These are phyloP conservation scores for Boletus reticulatus DNA, from an alignment of 768 basidiomycete species.

Conservation along the genomic window DNA sequence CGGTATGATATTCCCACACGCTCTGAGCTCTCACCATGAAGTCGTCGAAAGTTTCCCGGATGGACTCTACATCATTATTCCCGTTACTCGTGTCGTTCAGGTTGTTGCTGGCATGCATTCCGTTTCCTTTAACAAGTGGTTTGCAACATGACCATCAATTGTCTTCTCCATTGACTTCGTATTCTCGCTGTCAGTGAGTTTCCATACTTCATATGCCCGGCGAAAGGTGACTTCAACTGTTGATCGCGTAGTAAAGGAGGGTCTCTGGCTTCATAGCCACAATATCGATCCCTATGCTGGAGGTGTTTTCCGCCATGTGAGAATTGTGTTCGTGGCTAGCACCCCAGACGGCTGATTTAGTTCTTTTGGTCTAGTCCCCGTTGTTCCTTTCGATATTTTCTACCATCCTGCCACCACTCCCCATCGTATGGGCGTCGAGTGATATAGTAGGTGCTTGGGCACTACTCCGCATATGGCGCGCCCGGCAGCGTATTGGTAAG, in stretches of 20 bases:
- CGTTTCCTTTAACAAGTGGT: conserved; percentile 38
- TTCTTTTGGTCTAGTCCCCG: conserved; percentile 58
- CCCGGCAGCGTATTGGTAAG: conserved; percentile 49
- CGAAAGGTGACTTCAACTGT: conserved; percentile 1
- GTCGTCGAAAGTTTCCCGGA: neutral
- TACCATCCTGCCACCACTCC: conserved; percentile 58
- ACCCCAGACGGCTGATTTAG: neutral
- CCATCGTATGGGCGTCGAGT: conserved; percentile 65
- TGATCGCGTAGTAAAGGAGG: conserved; percentile 72
- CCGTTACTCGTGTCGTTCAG: conserved; percentile 32
- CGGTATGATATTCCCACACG: too few relatives aligned
- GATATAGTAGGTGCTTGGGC: conserved; percentile 72
- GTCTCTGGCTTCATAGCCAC: conserved; percentile 74
- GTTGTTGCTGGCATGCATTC: conserved; percentile 50
- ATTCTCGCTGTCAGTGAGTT: conserved; percentile 61
- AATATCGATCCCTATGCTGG: conserved; percentile 88
- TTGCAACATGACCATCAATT: conserved; percentile 74
- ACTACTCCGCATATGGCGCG: conserved; percentile 64
- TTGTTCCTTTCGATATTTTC: conserved; percentile 76
- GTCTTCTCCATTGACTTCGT: conserved; percentile 78
- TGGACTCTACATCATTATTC: conserved; percentile 1
- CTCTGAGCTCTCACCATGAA: too few relatives aligned
- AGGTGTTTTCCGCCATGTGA: conserved; percentile 81
- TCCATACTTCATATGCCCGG: neutral
- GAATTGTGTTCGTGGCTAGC: conserved; percentile 23